Base-by-base conservation (phyloP, 192 early-diverging fungal species). In the Coemansia sp. region DNA sequence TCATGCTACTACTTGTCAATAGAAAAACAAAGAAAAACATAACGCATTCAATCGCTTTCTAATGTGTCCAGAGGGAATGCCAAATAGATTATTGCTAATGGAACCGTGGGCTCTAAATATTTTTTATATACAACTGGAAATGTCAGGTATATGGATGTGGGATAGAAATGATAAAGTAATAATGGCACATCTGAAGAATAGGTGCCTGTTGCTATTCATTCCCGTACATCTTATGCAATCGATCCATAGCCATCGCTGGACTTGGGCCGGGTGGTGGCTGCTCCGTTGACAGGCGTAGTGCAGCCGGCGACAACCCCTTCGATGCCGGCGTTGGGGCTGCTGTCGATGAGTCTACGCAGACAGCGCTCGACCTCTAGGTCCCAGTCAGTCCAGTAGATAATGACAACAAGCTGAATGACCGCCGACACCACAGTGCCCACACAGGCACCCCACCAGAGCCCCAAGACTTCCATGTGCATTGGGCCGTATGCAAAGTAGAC, bases 391-490 rank as follows among this genome's bases (percentile, higher is more conserved):
- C 41, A 63, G 40, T 55, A 49, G 47, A 69, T 21, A 42, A 74
- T 68, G 52, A 65, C 61, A 16, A 83, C 69, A 10, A 77, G 52
- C 66, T 77, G 72, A 32, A 56, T 37, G 18, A 77, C 10, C 12
- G 66, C 69, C 7, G 67, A 67, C 6, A 72, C 58, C 26, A 77
- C 67, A 15, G 68, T 68, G 8, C 80, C 90, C 11, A 83, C 64
- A 45, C 82, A 86, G 4, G 88, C 60, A 32, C 87, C 86, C 16
- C 67, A 62, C 90, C 90, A 92, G 21, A 92, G 72, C 16, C 90
- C 90, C 22, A 77, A 68, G 22, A 90, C 80, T 16, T 86, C 85
- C 83, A 83, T 80, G 16, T 71, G 65, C 55, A 73, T 67, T 66
- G 89, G 80, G 3, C 80, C 80, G 55, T 70, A 78, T 41, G 67